phyloP scores from a whole-genome alignment of 2,329 filamentous ascomycete species.

The Botrytis elliptica region DNA sequence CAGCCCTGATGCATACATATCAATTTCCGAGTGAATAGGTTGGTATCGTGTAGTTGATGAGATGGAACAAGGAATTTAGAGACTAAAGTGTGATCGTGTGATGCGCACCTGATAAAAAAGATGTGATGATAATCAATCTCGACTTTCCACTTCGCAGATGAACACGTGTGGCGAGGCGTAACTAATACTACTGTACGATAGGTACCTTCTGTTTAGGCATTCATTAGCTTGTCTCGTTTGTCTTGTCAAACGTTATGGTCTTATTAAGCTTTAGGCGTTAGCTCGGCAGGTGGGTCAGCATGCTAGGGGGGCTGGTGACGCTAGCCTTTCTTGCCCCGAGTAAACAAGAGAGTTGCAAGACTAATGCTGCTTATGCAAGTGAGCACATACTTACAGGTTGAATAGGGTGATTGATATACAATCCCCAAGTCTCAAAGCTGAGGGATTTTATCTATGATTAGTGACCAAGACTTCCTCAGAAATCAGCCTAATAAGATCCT shows the following conservation, averaged over 20 bases:
- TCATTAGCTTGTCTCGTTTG: background rate
- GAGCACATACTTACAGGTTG: background rate
- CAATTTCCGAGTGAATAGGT: background rate
- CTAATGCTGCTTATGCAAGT: background rate
- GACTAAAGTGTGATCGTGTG: background rate
- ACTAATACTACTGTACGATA: no score
- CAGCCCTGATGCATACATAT: background rate
- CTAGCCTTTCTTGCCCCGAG: background rate
- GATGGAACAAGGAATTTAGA: background rate
- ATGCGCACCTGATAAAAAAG: background rate
- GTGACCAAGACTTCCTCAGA: no score
- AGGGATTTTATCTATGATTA: no score
- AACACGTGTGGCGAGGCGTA: no score
- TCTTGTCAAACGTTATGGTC: background rate
- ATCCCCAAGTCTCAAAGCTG: no score
- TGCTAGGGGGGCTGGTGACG: background rate
- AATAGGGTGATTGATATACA: background rate
- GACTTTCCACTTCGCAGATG: no score
- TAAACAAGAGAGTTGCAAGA: background rate
- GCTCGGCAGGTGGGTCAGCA: background rate
- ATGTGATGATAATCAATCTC: background rate
- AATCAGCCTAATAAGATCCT: no score
- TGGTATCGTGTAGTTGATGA: background rate
- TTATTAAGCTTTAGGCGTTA: background rate
- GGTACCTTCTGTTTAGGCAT: background rate